Base-by-base conservation (phyloP, 345 rosid species). In the Geranium rotundifolium region DNA sequence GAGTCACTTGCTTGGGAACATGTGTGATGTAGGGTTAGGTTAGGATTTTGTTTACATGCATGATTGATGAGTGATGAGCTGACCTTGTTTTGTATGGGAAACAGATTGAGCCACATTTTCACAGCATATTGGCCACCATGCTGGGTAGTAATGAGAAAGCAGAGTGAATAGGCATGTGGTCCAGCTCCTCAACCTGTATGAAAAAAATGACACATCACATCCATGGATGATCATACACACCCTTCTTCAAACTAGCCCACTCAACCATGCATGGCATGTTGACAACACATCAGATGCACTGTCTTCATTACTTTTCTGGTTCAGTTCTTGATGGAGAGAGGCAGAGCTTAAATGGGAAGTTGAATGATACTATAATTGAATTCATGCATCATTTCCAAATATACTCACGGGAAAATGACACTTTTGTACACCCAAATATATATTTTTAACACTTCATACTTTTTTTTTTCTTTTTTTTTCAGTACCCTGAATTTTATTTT, bases 91-190 rank as follows among this genome's bases (percentile, higher is more conserved):
- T n/a, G n/a, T 31, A 7, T 31, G 37, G 37, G 37, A 31, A 31
- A 31, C 37, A 7, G 7, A 31, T 3, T 31, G 37, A 31, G 37
- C 37, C 65, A 65, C 58, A 30, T 17, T 65, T 54, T 27, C 56
- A 19, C 65, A 41, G 65, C 60, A 31, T 31, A 3, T 58, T n/a
- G n/a, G 58, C 61, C 29, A 18, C 27, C 54, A 19, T 12, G 29
- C 50, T 17, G 19, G 18, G 54, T 30, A 52, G 31, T 54, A 59
- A 37, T 41, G 63, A 59, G 55, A 56, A 20, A 58, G 67, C 61
- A 27, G 27, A 16, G 37, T 18, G 23, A 17, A 17, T 57, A 8
- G 34, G 62, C 57, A 7, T 14, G 66, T 63, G 71, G 73, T 63
- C 71, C 73, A 18, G 17, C n/a, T 10, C 59, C 60, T 55, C 17